Conservation (phyloP, 768 basidiomycete genomes). For the Lepiota subincarnata region DNA sequence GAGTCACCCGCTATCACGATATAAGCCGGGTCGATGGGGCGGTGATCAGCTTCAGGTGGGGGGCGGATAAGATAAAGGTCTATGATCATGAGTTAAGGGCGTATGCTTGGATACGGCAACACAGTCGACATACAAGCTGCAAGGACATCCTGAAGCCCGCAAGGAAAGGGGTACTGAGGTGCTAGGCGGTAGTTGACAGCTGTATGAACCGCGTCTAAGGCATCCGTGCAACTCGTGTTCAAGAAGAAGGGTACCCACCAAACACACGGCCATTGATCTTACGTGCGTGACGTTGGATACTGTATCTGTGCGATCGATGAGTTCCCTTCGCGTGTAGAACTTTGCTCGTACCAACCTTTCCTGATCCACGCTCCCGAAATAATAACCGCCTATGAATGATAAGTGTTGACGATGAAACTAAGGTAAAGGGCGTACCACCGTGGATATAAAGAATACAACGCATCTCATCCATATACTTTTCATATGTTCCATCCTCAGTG, state of each 20-base stretch:
- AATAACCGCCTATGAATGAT: slow-evolving; percentile 61
- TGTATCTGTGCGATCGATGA: slow-evolving; percentile 40
- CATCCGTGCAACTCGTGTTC: not conserved
- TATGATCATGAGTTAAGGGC: slow-evolving; percentile 22
- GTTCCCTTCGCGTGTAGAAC: not conserved
- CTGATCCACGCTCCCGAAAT: slow-evolving; percentile 78
- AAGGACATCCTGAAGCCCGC: slow-evolving; percentile 82
- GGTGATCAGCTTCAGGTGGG: slow-evolving; percentile 72
- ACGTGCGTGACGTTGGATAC: slow-evolving; percentile 80
- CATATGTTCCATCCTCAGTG: slow-evolving; percentile 37
- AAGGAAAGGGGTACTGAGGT: slow-evolving; percentile 96
- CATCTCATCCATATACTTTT: slow-evolving; percentile 77
- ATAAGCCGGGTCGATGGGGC: slow-evolving; percentile 72
- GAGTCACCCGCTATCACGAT: slow-evolving; percentile 90
- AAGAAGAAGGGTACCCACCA: slow-evolving; percentile 33
- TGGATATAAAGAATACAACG: slow-evolving; percentile 81
- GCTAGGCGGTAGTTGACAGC: slow-evolving; percentile 84
- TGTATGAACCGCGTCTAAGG: slow-evolving; percentile 23
- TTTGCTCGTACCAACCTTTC: slow-evolving; percentile 43
- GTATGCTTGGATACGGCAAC: not conserved
- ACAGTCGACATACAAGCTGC: slow-evolving; percentile 65
- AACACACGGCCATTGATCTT: slow-evolving; percentile 93
- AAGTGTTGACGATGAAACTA: not conserved
- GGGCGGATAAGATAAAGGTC: slow-evolving; percentile 90
- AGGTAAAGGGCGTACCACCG: slow-evolving; percentile 47